Conservation (phyloP, 257 asterid species). For the Fraxinus quadrangulata region DNA sequence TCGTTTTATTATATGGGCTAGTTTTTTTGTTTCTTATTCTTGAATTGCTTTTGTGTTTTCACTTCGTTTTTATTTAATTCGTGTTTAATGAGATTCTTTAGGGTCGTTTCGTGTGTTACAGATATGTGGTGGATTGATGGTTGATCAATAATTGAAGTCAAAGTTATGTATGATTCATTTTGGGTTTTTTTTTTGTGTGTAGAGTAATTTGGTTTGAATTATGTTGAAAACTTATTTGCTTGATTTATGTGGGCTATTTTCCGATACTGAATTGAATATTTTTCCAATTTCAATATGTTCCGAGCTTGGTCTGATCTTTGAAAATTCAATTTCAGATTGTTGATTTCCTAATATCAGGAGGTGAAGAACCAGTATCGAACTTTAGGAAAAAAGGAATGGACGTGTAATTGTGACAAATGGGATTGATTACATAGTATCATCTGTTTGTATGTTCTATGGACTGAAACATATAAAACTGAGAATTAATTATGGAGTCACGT, state of each 20-base stretch:
- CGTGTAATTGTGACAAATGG: background rate
- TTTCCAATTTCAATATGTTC: background rate
- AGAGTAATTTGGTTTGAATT: background rate
- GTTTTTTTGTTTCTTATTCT: background rate
- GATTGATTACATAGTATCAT: background rate
- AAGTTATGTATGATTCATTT: constrained; percentile 1
- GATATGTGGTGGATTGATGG: constrained; percentile 1
- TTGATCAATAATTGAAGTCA: constrained; percentile 20
- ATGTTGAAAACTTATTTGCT: background rate
- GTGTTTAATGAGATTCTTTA: background rate
- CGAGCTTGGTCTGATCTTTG: background rate
- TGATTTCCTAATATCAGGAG: background rate
- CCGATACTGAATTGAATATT: background rate
- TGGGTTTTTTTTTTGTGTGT: background rate
- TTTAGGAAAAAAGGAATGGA: background rate
- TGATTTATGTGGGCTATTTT: background rate
- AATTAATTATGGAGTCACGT: background rate
- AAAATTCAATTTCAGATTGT: background rate
- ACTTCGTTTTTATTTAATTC: background rate
- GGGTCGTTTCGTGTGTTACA: constrained; percentile 10
- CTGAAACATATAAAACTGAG: background rate
- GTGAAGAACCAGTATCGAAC: background rate
- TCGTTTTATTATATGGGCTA: background rate
- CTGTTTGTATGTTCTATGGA: background rate
- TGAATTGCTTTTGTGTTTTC: background rate